Evolutionary conservation across 2,329 filamentous ascomycete genomes (phyloP).

Genomic region (Talaromyces amestolkiae): DNA sequence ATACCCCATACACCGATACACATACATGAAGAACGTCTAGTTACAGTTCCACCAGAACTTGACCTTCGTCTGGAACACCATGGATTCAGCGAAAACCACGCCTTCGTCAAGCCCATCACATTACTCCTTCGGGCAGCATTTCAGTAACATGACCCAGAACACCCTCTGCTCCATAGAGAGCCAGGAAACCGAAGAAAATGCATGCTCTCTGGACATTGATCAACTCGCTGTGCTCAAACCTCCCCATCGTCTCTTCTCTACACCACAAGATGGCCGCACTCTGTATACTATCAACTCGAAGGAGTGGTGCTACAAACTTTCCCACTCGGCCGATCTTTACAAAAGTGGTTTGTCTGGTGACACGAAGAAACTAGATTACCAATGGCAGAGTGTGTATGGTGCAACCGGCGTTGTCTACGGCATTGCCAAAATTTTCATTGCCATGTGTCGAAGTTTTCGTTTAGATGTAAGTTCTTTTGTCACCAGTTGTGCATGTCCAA

Average conservation of each 20-base stretch:
- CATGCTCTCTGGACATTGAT: background rate
- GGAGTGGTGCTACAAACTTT: conserved; percentile 29
- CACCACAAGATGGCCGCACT: conserved; percentile 21
- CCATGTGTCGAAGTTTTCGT: conserved; percentile 34
- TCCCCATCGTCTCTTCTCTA: conserved; percentile 8
- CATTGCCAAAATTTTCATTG: conserved; percentile 36
- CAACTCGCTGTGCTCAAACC: conserved; percentile 8
- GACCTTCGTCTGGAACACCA: background rate
- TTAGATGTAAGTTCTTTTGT: conserved; percentile 29
- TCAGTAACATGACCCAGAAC: background rate
- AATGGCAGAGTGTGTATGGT: conserved; percentile 29
- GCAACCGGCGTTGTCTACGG: conserved; percentile 37
- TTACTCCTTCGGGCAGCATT: conserved; percentile 1
- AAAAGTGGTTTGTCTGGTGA: conserved; percentile 23
- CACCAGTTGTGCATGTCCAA: background rate
- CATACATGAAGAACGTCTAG: background rate
- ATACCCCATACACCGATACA: background rate
- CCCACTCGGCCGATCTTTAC: conserved; percentile 9
- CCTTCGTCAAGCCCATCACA: conserved; percentile 11
- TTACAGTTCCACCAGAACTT: background rate
- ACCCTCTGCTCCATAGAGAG: background rate
- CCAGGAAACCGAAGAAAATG: background rate
- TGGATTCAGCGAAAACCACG: background rate
- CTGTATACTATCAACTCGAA: conserved; percentile 33
- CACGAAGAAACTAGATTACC: conserved; percentile 24